Evolutionary conservation across 345 rosid species (phyloP).

Genomic region (Erucastrum elatum): DNA sequence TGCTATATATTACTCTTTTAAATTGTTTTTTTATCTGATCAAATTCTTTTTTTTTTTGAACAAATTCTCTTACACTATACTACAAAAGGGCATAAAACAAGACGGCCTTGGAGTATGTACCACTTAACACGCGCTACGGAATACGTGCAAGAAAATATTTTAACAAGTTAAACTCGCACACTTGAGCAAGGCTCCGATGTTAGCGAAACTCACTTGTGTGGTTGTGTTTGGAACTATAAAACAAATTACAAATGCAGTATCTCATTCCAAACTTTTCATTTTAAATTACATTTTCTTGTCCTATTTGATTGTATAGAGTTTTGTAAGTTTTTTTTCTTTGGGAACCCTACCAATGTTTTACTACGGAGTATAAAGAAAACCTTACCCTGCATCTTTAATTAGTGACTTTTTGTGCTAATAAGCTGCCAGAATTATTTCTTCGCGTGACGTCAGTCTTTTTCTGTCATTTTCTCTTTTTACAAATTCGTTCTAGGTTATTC

Average conservation of each 20-base stretch:
- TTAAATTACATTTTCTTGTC: background rate
- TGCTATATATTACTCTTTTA: background rate
- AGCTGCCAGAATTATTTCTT: background rate
- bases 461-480: background rate
- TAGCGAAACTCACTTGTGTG: constrained; percentile 29
- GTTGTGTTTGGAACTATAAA: background rate
- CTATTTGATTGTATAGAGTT: background rate
- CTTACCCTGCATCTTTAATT: background rate
- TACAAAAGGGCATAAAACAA: background rate
- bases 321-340: background rate
- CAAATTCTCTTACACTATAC: background rate
- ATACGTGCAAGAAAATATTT: constrained; percentile 36
- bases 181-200: constrained; percentile 31
- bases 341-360: background rate
- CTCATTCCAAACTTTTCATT: background rate
- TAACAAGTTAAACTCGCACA: constrained; percentile 24
- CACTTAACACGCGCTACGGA: background rate
- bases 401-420: background rate
- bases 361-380: background rate
- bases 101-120: constrained; percentile 19
- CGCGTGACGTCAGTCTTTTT: constrained; percentile 11
- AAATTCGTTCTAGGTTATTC: background rate
- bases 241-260: background rate
- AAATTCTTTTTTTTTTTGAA: background rate
- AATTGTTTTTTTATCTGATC: background rate